Base-by-base conservation (phyloP, 1,284 basidiomycete genomes). In the Erythrobasidium hasegawianum region DNA sequence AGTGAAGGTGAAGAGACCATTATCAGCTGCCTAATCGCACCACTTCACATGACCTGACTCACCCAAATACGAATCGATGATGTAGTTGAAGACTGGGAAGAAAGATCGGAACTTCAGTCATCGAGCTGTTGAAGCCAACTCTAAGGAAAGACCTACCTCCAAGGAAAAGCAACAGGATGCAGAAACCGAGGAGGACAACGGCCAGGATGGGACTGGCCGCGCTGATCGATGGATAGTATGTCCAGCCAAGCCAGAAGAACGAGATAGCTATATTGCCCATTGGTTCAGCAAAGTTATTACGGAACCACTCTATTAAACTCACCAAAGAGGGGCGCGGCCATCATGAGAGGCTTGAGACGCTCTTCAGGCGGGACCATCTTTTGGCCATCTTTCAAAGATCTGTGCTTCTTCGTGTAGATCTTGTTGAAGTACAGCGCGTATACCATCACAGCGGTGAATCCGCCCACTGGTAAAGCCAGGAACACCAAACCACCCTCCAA, bases 1-100 rank as follows among this genome's bases (percentile, higher is more conserved):
- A 82, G 75, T 69, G 82, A 83, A n/a, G n/a, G n/a, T n/a, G n/a
- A n/a, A 5, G 78, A 76, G 70, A 82, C 82, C 82, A 79, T 69
- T 82, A 77, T 72, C 76, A 80, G 75, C 22, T 18, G 4, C 22
- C 16, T 8, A 27, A 38, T 59, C 54, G 50, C 33, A 39, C n/a
- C n/a, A n/a, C n/a, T n/a, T n/a, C n/a, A n/a, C n/a, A n/a, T n/a
- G n/a, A n/a, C n/a, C n/a, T n/a, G n/a, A 5, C 53, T 18, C 11
- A 33, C 33, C 33, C 33, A 33, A 33, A 11, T 33, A 33, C 4
- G 45, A 47, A 18, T 47, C 59, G 29, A 57, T 57, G 52, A 71
- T 53, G 43, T 68, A 71, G 40, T 72, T 76, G 72, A 76, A 78
- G 55, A 80, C 69, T 2, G 75, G 76, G 24, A 81, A 75, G 75